These are phyloP conservation scores for Aspergillus fructus DNA, from an alignment of 2,329 filamentous ascomycete genomes.

Conservation along the genomic window DNA sequence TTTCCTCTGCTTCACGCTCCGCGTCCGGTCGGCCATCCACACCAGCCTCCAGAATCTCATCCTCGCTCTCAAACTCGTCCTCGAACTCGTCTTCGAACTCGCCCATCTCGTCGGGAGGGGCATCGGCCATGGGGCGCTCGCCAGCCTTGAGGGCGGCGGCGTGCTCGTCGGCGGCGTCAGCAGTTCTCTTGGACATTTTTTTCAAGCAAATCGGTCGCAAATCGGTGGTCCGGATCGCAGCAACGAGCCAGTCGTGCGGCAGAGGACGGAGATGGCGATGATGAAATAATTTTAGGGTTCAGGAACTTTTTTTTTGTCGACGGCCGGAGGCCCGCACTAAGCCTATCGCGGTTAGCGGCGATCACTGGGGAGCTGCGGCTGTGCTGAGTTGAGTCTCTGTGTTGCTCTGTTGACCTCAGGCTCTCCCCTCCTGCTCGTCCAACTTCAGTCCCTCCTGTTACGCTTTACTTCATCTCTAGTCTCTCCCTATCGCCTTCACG, in stretches of 20 bases:
- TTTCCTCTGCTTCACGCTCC: constrained; percentile 85
- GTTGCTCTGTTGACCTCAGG: constrained; percentile 16
- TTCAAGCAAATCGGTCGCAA: background rate
- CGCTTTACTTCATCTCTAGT: background rate
- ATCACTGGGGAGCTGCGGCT: constrained; percentile 26
- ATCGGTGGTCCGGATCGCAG: background rate
- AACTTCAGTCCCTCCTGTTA: constrained; percentile 10
- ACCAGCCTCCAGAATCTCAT: constrained; percentile 91
- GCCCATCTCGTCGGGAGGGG: constrained; percentile 53
- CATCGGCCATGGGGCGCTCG: constrained; percentile 54
- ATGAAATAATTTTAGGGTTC: constrained; percentile 15
- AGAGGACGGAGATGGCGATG: constrained; percentile 16
- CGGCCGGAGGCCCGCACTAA: constrained; percentile 25
- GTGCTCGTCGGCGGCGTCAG: constrained; percentile 52
- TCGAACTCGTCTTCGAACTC: constrained; percentile 81
- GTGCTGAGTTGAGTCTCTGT: background rate
- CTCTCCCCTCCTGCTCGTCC: constrained; percentile 1
- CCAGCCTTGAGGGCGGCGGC: constrained; percentile 60
- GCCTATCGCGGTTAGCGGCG: constrained; percentile 36
- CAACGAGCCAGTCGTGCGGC: constrained; percentile 24
- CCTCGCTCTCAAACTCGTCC: constrained; percentile 91
- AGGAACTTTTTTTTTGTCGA: constrained; percentile 33
- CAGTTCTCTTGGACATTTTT: constrained; percentile 61
- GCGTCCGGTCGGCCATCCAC: constrained; percentile 90
- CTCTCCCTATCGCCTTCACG: background rate